A percentile compares a stretch with the other conserved stretches of the same genome.
phyloP scores from a whole-genome alignment of 306 rosid genomes.

The Gillenia trifoliata region DNA sequence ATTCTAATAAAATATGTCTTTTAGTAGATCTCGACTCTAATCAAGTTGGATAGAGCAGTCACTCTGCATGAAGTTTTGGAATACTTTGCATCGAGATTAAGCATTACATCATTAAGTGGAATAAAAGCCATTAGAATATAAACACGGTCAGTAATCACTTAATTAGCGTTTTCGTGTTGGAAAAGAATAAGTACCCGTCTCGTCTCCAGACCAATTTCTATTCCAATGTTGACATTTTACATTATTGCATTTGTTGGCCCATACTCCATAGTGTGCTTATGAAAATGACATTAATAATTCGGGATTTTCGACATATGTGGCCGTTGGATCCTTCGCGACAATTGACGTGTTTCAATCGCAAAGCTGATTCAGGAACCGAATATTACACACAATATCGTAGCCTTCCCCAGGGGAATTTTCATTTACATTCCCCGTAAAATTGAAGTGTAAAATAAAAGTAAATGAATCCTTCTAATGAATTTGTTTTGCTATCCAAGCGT shows the following conservation, averaged over 20 bases:
- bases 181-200: background rate
- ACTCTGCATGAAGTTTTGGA: too few species aligned
- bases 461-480: background rate
- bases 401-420: background rate
- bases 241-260: background rate
- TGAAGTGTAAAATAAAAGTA: background rate
- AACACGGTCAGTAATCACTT: too few species aligned
- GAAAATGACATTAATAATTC: background rate
- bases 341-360: background rate
- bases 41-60: too few species aligned
- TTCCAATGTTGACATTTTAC: background rate
- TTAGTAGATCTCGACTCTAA: too few species aligned
- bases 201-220: background rate
- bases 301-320: too few species aligned
- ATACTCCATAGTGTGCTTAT: background rate
- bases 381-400: background rate
- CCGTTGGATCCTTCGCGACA: background rate
- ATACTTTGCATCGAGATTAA: too few species aligned
- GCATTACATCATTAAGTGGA: too few species aligned
- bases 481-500: background rate
- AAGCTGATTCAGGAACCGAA: background rate
- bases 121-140: too few species aligned
- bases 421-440: background rate
- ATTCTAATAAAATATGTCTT: too few species aligned
- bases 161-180: background rate